Conservation (phyloP, 768 basidiomycete genomes). For the Tulasnella sp. region DNA sequence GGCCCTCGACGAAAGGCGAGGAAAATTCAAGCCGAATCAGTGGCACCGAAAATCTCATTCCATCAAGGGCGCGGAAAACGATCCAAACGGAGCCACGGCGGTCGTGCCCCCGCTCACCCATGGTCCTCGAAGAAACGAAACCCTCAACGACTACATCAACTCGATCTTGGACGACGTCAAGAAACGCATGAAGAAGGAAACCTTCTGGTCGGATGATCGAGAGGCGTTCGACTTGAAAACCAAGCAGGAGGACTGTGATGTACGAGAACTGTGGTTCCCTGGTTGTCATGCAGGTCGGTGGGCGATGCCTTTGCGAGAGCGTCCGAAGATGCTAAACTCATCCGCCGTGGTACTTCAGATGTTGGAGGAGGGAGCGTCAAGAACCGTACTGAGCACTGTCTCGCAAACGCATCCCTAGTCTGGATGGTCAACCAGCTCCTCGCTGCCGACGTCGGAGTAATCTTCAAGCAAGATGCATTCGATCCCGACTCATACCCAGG, state of each 20-base stretch:
- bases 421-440: too few relatives aligned
- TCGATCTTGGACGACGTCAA: neutral
- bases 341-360: too few relatives aligned
- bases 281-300: conserved; percentile 31
- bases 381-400: too few relatives aligned
- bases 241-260: neutral
- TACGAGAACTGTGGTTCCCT: conserved; percentile 33
- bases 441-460: too few relatives aligned
- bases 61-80: conserved; percentile 31
- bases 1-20: conserved; percentile 50
- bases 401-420: too few relatives aligned
- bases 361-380: too few relatives aligned
- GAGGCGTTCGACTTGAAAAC: neutral
- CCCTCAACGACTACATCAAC: neutral
- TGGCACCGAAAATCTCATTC: conserved; percentile 53
- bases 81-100: conserved; percentile 32
- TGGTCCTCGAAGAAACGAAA: neutral
- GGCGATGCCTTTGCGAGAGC: too few relatives aligned
- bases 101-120: neutral
- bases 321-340: too few relatives aligned
- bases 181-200: neutral
- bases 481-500: too few relatives aligned
- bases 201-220: neutral
- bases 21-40: conserved; percentile 59
- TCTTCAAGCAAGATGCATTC: too few relatives aligned